Conservation (phyloP, 2,329 filamentous ascomycete species). For the Fusarium virguliforme region DNA sequence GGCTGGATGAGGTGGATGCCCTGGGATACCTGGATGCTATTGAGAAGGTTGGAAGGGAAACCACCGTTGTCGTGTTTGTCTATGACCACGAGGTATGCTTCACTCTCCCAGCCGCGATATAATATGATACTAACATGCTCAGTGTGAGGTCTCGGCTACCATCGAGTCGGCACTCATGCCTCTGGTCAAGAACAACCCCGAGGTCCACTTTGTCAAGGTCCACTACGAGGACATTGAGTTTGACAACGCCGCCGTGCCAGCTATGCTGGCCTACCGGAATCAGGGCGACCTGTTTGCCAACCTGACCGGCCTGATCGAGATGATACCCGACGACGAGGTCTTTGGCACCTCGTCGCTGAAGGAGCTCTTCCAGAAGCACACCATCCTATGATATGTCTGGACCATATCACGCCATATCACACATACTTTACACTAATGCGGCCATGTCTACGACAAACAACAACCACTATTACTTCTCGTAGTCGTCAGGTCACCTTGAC, state of each 20-base stretch:
- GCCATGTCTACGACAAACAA: constrained; percentile 47
- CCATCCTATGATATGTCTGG: constrained; percentile 62
- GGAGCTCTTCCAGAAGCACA: constrained; percentile 68
- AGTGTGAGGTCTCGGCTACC: constrained; percentile 85
- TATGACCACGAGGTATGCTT: constrained; percentile 85
- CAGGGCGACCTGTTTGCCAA: constrained; percentile 92
- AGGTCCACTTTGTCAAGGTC: constrained; percentile 90
- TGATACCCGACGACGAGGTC: constrained; percentile 80
- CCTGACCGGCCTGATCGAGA: constrained; percentile 87
- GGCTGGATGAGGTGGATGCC: constrained; percentile 87
- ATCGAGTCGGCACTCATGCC: constrained; percentile 85
- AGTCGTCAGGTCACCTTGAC: constrained; percentile 27
- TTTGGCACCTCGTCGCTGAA: constrained; percentile 71
- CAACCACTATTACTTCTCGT: constrained; percentile 30
- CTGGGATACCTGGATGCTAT: constrained; percentile 96
- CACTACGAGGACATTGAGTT: constrained; percentile 95
- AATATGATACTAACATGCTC: constrained; percentile 47
- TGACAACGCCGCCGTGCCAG: constrained; percentile 88
- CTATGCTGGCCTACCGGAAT: constrained; percentile 89
- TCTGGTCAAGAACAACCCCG: constrained; percentile 79
- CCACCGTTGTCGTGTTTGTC: constrained; percentile 92
- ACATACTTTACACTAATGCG: constrained; percentile 46
- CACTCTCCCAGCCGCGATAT: neutral
- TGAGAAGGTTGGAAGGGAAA: constrained; percentile 87
- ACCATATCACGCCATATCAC: constrained; percentile 26